Evolutionary conservation across 176 grass and related monocot species (phyloP).

Genomic region (Musa troglodytarum): DNA sequence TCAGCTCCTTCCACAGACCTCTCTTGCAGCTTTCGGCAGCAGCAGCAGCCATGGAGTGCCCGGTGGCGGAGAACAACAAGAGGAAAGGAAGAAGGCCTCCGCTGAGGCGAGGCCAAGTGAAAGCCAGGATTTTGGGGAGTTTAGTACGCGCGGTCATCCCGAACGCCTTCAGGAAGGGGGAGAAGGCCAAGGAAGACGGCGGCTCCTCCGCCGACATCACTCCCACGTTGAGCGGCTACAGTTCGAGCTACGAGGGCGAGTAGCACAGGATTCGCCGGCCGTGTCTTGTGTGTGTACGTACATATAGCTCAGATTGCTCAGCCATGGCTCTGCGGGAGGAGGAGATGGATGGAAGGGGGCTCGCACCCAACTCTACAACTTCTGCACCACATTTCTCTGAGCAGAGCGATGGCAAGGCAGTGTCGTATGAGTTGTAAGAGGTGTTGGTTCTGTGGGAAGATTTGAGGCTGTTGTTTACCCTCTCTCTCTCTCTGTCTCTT

Average conservation of each 20-base stretch:
- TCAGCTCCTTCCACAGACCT: not conserved
- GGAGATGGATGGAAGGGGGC: no score
- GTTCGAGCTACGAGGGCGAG: not conserved
- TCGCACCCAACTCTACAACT: no score
- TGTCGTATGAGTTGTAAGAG: no score
- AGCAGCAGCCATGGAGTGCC: not conserved
- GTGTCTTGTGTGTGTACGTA: not conserved
- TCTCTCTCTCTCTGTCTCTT: not conserved
- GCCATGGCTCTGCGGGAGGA: no score
- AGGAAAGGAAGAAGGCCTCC: conserved; percentile 4
- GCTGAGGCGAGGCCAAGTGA: conserved; percentile 54
- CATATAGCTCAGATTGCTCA: no score
- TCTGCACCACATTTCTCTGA: no score
- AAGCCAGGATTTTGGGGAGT: conserved; percentile 30
- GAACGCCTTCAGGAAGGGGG: not conserved
- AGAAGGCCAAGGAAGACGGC: conserved; percentile 20
- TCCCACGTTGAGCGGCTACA: not conserved
- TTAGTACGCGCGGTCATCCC: conserved; percentile 12
- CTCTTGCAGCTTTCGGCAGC: not conserved
- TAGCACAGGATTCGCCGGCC: not conserved
- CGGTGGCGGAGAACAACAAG: not conserved
- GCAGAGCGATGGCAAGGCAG: no score
- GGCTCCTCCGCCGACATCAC: not conserved
- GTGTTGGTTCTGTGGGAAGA: no score
- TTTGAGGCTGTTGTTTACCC: not conserved